Base-by-base conservation (phyloP, 2,329 filamentous ascomycete species). In the Rhytidhysteron rufulum region DNA sequence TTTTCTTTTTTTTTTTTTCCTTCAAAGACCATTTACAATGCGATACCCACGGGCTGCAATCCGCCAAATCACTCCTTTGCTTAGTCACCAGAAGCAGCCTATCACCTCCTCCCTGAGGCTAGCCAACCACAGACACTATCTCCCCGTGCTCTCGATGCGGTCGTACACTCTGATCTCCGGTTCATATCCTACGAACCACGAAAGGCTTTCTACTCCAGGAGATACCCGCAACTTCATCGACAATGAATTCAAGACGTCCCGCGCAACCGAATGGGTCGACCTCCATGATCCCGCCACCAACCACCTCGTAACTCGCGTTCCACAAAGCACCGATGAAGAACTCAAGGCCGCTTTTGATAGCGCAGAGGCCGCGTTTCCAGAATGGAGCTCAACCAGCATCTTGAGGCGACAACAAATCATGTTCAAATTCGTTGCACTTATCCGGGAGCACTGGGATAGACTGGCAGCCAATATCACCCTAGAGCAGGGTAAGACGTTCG, bases 401-500 rank as follows among this genome's bases (percentile, higher is more conserved):
- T 75, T 93, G 50, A 72, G 78, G 47, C 77, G 86, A 48, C 87
- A 93, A 74, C 81, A 87, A 70, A 83, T 91, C 69, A 88, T 91
- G 85, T 91, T 93, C 76, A 85, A 85, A 67, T 89, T 88, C 57
- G 85, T 88, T 24, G 76, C 77, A 22, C 72, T 93, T 58, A 88
- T 93, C 62, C 75, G 85, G 38, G 83, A 90, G 69, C 85, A 93
- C 70, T 90, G 86, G 86, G 87, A 93, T 64, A 77, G 87, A 15
- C 70, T 93, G 51, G 87, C 87, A 13, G 86, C 87, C 10, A 88
- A 84, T 70, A 93, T 93, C 65, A 90, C 86, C 5, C 75, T 91
- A 41, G 87, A 93, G 72, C 87, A 93, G 73, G 87, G 87, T 65
- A 93, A 93, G 78, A 93, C 87, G 0, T 84, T 91, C 65, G 84